Evolutionary conservation across 441 rosid species (phyloP).

Genomic region (Adansonia grandidieri): DNA sequence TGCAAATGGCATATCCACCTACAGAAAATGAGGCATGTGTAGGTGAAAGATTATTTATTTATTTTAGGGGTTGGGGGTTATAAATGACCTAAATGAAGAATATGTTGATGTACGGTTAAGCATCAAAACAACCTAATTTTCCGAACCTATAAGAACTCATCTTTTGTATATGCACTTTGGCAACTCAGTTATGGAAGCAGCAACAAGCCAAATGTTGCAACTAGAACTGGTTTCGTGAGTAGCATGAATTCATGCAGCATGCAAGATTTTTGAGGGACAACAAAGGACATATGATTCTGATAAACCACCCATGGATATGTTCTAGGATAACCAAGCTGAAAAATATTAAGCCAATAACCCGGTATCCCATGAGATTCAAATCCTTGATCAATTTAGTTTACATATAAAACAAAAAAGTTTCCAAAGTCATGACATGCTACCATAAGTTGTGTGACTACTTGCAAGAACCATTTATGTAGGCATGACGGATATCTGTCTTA

Average conservation of each 20-base stretch:
- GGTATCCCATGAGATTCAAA: not conserved
- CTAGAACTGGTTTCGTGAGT: not conserved
- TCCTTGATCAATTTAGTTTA: conserved; percentile 4
- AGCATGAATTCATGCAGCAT: conserved; percentile 5
- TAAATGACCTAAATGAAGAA: conserved; percentile 1
- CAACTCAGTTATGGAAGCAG: not conserved
- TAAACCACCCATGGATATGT: not conserved
- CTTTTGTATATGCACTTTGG: not conserved
- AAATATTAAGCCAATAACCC: conserved; percentile 5
- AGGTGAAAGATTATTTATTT: conserved; percentile 11
- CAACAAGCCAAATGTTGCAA: conserved; percentile 15
- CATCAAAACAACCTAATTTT: not conserved
- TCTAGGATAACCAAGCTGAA: conserved; percentile 1
- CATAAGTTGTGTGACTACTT: not conserved
- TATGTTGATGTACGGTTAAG: not conserved
- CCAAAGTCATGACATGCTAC: conserved; percentile 1
- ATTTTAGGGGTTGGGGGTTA: not conserved
- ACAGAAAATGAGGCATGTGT: not conserved
- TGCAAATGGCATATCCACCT: not conserved
- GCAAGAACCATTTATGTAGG: not conserved
- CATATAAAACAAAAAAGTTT: conserved; percentile 6
- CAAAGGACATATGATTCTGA: not conserved
- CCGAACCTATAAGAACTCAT: not conserved
- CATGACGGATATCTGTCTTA: not conserved
- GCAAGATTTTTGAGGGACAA: not conserved